Conservation (phyloP, 345 rosid species). For the Hibiscus tridactylites region DNA sequence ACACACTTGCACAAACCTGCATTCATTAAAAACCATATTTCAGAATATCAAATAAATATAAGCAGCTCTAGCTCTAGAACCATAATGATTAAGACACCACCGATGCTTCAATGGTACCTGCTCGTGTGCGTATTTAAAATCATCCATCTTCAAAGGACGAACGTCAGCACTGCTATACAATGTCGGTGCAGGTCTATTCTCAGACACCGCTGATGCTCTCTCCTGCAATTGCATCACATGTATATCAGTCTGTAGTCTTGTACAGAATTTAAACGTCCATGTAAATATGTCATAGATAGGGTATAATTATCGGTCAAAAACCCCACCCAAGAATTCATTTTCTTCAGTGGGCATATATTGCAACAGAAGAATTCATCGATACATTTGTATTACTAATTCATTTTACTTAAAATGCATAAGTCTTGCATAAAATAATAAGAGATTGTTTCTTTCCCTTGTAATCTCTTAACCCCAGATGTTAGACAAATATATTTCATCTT, state of each 20-base stretch:
- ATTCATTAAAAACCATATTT: not conserved
- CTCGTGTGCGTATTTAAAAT: slow-evolving; percentile 83
- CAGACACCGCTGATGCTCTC: slow-evolving; percentile 49
- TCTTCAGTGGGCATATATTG: not conserved
- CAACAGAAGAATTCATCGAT: not conserved
- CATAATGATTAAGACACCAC: not conserved
- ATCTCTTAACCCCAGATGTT: not conserved
- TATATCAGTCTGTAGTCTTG: not conserved
- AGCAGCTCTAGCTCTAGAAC: not conserved
- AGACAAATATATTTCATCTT: not conserved
- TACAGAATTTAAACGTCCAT: not conserved
- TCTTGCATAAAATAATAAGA: not conserved
- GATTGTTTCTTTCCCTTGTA: not conserved
- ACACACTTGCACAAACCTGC: slow-evolving; percentile 96
- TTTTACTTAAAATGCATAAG: not conserved
- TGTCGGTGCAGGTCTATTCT: slow-evolving; percentile 55
- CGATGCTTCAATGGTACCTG: slow-evolving; percentile 81
- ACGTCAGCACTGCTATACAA: slow-evolving; percentile 66
- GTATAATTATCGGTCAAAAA: not conserved
- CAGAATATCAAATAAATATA: too few species aligned
- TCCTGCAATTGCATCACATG: slow-evolving; percentile 45
- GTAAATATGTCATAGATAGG: not conserved
- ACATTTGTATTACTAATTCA: not conserved
- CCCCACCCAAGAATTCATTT: not conserved
- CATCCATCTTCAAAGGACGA: slow-evolving; percentile 73